These are phyloP conservation scores for Neurospora sp. DNA, from an alignment of 495 filamentous ascomycete genomes.

Conservation along the genomic window DNA sequence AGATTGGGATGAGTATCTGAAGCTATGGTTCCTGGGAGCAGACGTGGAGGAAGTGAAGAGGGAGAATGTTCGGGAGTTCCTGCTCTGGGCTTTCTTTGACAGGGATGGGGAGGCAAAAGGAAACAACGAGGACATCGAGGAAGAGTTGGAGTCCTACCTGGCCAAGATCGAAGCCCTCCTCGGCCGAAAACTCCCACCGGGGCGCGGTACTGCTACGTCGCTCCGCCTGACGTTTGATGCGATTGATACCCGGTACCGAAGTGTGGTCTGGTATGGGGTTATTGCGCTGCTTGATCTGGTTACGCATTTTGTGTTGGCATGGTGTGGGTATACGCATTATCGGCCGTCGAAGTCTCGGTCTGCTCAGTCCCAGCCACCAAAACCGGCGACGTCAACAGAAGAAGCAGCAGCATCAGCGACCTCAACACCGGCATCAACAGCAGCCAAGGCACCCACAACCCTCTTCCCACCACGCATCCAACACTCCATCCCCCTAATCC, in stretches of 20 bases:
- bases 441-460: conserved; percentile 21
- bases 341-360: conserved; percentile 18
- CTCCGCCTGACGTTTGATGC: conserved; percentile 56
- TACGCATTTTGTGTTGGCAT: conserved; percentile 27
- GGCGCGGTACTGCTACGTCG: conserved; percentile 41
- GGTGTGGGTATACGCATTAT: conserved; percentile 41
- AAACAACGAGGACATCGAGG: conserved; percentile 29
- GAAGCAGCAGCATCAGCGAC: not conserved
- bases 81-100: conserved; percentile 55
- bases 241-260: conserved; percentile 50
- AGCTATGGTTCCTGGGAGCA: conserved; percentile 56
- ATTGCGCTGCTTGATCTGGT: conserved; percentile 25
- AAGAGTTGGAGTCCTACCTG: conserved; percentile 51
- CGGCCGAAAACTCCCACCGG: conserved; percentile 36
- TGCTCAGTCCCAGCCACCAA: not conserved
- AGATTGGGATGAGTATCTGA: conserved; percentile 46
- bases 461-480: conserved; percentile 49
- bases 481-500: conserved; percentile 24
- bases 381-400: not conserved
- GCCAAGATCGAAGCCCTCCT: conserved; percentile 37
- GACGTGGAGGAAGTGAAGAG: conserved; percentile 45
- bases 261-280: conserved; percentile 53
- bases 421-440: not conserved
- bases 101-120: conserved; percentile 20
- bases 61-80: conserved; percentile 57